phyloP scores from a whole-genome alignment of 116 monocot species.

The Iris pallida region DNA sequence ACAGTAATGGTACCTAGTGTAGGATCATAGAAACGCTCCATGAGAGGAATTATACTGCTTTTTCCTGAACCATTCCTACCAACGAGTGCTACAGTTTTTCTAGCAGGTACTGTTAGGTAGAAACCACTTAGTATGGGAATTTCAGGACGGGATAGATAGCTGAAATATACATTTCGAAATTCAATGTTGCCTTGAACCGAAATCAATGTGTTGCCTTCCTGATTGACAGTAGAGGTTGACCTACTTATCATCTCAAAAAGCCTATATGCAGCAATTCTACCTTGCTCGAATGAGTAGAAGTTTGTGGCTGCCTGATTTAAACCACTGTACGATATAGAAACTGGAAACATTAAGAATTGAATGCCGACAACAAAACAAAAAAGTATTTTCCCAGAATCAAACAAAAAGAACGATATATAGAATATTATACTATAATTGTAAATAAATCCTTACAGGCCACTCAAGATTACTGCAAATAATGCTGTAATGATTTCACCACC shows the following conservation, averaged over 20 bases:
- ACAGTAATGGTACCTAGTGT: constrained; percentile 62
- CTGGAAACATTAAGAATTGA: not conserved
- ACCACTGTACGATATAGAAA: constrained; percentile 53
- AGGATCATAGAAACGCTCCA: constrained; percentile 99
- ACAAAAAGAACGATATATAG: constrained; percentile 2
- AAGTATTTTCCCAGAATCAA: not conserved
- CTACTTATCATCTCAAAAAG: constrained; percentile 99
- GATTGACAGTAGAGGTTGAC: constrained; percentile 78
- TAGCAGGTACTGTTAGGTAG: constrained; percentile 87
- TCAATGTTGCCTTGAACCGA: constrained; percentile 95
- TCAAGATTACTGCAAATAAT: constrained; percentile 94
- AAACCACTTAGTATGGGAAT: constrained; percentile 98
- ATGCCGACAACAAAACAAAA: constrained; percentile 5
- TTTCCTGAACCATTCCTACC: constrained; percentile 99
- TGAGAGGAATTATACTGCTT: constrained; percentile 99
- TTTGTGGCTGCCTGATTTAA: constrained; percentile 99
- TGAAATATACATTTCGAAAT: constrained; percentile 96
- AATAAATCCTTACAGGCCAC: constrained; percentile 80
- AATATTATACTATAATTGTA: not conserved
- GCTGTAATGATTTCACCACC: constrained; percentile 92
- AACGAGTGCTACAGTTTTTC: constrained; percentile 98
- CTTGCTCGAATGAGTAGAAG: constrained; percentile 99
- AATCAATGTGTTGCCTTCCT: constrained; percentile 68
- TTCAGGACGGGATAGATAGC: constrained; percentile 96
- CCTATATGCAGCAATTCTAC: constrained; percentile 96